Evolutionary conservation across 2,329 filamentous ascomycete genomes (phyloP).

Genomic region (Monilinia fructigena): DNA sequence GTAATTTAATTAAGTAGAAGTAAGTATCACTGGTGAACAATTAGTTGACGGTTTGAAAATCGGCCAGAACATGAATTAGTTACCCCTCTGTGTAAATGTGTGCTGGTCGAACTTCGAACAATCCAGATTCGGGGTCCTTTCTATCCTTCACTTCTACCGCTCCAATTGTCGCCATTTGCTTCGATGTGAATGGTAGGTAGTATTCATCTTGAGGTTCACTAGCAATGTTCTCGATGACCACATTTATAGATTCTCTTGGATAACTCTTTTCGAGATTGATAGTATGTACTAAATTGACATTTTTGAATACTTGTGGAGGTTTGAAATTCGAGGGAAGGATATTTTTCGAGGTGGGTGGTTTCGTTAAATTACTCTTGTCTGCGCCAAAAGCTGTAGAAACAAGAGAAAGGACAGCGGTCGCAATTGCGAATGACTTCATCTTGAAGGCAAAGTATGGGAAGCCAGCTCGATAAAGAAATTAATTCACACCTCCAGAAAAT

Average conservation of each 20-base stretch:
- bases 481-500: background rate
- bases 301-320: conserved; percentile 89
- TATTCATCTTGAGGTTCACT: conserved; percentile 81
- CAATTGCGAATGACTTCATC: conserved; percentile 45
- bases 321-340: conserved; percentile 67
- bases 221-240: conserved; percentile 88
- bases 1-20: conserved; percentile 82
- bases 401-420: conserved; percentile 59
- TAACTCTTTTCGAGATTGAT: conserved; percentile 94
- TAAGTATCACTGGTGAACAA: conserved; percentile 58
- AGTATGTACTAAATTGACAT: conserved; percentile 84
- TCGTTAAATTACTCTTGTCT: conserved; percentile 37
- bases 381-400: conserved; percentile 36
- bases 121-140: conserved; percentile 67
- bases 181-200: conserved; percentile 80
- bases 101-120: conserved; percentile 68
- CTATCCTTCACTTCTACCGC: conserved; percentile 91
- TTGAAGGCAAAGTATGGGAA: conserved; percentile 31
- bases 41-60: conserved; percentile 32
- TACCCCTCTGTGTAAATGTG: conserved; percentile 62
- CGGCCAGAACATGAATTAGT: background rate
- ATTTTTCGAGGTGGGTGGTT: conserved; percentile 53
- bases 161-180: conserved; percentile 73
- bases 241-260: conserved; percentile 84
- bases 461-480: background rate